Conservation (phyloP, 2,329 filamentous ascomycete species). For the Ploettnerulaceae sp. region DNA sequence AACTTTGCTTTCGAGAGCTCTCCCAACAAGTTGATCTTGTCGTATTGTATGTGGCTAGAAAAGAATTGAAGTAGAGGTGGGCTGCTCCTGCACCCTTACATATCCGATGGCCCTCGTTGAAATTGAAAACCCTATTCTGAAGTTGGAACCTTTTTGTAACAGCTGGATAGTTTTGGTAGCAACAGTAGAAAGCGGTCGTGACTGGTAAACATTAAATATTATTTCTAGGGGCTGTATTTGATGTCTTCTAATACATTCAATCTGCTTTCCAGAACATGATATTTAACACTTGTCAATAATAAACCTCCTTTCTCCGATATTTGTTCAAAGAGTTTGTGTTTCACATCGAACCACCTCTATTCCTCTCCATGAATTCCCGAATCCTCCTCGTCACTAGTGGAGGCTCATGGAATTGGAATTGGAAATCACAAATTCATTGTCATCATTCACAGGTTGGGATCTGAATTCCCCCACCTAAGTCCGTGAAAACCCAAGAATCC, state of each 20-base stretch:
- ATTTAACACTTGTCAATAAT: background rate
- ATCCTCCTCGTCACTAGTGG: background rate
- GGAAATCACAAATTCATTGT: too few relatives aligned
- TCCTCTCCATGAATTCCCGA: background rate
- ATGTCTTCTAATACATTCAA: too few relatives aligned
- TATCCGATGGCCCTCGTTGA: background rate
- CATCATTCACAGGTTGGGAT: background rate
- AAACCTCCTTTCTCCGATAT: background rate
- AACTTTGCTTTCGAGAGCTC: constrained; percentile 12
- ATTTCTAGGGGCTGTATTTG: too few relatives aligned
- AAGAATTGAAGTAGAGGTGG: background rate
- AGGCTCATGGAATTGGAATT: too few relatives aligned
- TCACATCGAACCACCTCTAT: background rate
- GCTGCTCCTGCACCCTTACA: background rate
- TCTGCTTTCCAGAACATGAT: too few relatives aligned
- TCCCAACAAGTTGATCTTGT: background rate
- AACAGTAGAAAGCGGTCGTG: too few relatives aligned
- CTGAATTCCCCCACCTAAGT: background rate
- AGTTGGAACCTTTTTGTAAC: too few relatives aligned
- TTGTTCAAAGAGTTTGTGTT: background rate
- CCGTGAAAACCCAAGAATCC: too few relatives aligned
- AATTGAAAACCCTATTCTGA: too few relatives aligned
- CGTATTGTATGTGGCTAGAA: background rate
- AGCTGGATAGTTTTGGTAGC: too few relatives aligned
- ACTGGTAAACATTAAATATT: too few relatives aligned